A percentile compares a stretch with the other conserved stretches of the same genome.
These are phyloP conservation scores for Lachnellula willkommii DNA, from an alignment of 2,329 filamentous ascomycete species.

Conservation along the genomic window DNA sequence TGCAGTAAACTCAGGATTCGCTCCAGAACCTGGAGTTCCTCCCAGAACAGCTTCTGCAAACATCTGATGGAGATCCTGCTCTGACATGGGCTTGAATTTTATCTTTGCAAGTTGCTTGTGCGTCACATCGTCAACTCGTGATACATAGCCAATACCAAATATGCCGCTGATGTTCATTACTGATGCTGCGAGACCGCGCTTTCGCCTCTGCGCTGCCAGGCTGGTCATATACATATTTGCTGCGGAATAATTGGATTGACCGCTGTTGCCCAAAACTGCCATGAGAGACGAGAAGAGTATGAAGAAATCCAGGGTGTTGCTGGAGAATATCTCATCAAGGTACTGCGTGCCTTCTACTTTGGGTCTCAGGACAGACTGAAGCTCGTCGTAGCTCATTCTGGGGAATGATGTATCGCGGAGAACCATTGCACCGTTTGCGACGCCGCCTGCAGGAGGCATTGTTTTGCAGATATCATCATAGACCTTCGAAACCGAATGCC, in stretches of 20 bases:
- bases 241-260: conserved; percentile 42
- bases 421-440: conserved; percentile 42
- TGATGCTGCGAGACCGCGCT: conserved; percentile 36
- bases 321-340: conserved; percentile 31
- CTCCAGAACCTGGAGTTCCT: conserved; percentile 14
- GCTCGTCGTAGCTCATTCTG: conserved; percentile 26
- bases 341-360: conserved; percentile 33
- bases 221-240: conserved; percentile 41
- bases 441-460: conserved; percentile 34
- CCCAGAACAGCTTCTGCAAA: conserved; percentile 39
- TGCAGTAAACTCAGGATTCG: not conserved
- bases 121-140: not conserved
- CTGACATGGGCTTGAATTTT: conserved; percentile 16
- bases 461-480: conserved; percentile 3
- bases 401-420: conserved; percentile 34
- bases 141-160: conserved; percentile 38
- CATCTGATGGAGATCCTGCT: conserved; percentile 37
- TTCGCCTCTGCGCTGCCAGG: conserved; percentile 35
- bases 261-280: conserved; percentile 29
- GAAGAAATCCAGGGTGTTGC: conserved; percentile 35
- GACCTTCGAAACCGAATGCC: not conserved
- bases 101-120: not conserved
- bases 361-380: conserved; percentile 28
- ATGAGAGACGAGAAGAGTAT: conserved; percentile 33
- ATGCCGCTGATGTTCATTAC: conserved; percentile 37